Conservation (phyloP, 2,329 filamentous ascomycete genomes). For the Arthrobotrys musiformis region DNA sequence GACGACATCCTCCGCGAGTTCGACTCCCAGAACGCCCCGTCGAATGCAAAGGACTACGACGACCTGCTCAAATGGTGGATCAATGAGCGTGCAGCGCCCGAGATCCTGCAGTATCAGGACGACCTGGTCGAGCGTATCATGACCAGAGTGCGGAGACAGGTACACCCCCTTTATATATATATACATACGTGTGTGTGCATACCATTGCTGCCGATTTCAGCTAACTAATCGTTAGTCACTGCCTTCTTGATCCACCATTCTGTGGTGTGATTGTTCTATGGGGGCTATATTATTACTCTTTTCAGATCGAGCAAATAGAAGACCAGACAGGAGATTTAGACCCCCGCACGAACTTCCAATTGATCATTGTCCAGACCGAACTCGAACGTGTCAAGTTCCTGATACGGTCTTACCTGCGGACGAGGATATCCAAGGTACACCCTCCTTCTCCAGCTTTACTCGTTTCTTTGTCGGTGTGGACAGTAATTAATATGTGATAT, state of each 20-base stretch:
- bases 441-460: too few species aligned
- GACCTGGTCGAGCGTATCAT: constrained; percentile 84
- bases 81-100: constrained; percentile 87
- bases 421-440: constrained; percentile 83
- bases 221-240: constrained; percentile 55
- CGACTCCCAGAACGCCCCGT: constrained; percentile 69
- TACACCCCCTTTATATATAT: too few species aligned
- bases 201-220: too few species aligned
- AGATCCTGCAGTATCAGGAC: constrained; percentile 82
- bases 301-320: constrained; percentile 74
- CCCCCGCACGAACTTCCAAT: constrained; percentile 87
- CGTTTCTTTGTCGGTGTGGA: too few species aligned
- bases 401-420: constrained; percentile 81
- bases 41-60: constrained; percentile 76
- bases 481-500: background rate
- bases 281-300: too few species aligned
- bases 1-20: constrained; percentile 82
- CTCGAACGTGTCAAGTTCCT: constrained; percentile 94
- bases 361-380: constrained; percentile 96
- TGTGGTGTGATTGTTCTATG: background rate
- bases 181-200: too few species aligned
- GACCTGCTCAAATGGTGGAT: constrained; percentile 93
- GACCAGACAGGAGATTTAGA: constrained; percentile 86
- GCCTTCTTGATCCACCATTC: constrained; percentile 9
- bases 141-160: constrained; percentile 74